Conservation (phyloP, 768 basidiomycete species). For the Serendipita sp. region DNA sequence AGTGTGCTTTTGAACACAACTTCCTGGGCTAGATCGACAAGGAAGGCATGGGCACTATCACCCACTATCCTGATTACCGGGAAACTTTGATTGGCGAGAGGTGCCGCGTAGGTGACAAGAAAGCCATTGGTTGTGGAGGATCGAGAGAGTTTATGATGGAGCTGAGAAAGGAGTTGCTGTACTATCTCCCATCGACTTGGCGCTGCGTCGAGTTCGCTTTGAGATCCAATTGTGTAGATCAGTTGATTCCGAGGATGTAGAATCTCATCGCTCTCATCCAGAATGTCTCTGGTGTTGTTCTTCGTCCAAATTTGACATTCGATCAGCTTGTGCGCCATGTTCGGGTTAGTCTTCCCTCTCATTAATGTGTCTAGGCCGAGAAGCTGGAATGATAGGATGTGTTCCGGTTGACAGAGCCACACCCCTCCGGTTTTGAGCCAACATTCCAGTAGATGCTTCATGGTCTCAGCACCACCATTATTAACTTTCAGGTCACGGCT, state of each 20-base stretch:
- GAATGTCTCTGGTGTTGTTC: slow-evolving; percentile 5
- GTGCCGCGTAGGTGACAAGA: too few relatives aligned
- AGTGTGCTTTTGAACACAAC: slow-evolving; percentile 12
- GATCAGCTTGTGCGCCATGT: slow-evolving; percentile 19
- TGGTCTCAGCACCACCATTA: background rate
- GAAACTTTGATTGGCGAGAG: background rate
- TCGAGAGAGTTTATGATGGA: too few relatives aligned
- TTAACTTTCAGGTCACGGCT: too few relatives aligned
- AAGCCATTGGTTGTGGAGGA: too few relatives aligned
- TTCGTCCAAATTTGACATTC: slow-evolving; percentile 15
- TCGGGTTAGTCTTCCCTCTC: background rate
- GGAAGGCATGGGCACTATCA: slow-evolving; percentile 5
- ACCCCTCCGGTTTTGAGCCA: slow-evolving; percentile 27
- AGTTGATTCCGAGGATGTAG: slow-evolving; percentile 33
- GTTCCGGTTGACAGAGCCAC: slow-evolving; percentile 37
- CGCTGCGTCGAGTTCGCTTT: slow-evolving; percentile 23
- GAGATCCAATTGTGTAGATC: slow-evolving; percentile 30
- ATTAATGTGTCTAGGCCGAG: slow-evolving; percentile 28
- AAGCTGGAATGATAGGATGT: slow-evolving; percentile 35
- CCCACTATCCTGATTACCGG: slow-evolving; percentile 2
- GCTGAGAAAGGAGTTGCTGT: slow-evolving; percentile 22
- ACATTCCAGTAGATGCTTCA: slow-evolving; percentile 11
- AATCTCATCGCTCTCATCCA: slow-evolving; percentile 19
- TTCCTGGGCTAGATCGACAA: slow-evolving; percentile 13
- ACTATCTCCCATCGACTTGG: slow-evolving; percentile 30